phyloP scores from a whole-genome alignment of 371 early-diverging fungal genomes.

The Mortierella sp. region DNA sequence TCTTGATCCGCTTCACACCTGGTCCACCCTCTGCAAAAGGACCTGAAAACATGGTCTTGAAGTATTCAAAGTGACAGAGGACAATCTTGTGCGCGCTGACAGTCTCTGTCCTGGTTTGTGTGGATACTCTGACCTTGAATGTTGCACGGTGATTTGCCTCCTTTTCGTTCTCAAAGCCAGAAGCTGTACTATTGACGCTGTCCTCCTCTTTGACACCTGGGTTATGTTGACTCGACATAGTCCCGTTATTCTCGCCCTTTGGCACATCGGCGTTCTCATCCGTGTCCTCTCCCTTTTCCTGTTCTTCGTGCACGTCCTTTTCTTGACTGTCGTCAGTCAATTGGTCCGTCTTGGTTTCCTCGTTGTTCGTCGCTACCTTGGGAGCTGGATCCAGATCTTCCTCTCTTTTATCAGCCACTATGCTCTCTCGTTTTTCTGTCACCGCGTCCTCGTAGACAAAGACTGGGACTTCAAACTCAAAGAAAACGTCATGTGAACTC shows the following conservation, averaged over 20 bases:
- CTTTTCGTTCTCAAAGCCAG: no score
- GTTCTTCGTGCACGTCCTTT: neutral
- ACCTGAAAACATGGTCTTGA: slow-evolving; percentile 37
- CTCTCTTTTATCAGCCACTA: no score
- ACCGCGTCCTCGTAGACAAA: neutral
- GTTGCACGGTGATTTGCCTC: no score
- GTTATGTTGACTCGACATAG: neutral
- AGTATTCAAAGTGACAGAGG: slow-evolving; percentile 29
- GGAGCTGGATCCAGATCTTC: no score
- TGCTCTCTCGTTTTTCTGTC: neutral
- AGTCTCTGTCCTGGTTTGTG: neutral
- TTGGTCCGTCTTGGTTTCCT: neutral
- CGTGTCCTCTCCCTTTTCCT: neutral
- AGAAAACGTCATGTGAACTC: slow-evolving; percentile 26
- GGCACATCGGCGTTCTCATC: no score
- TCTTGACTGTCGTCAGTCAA: neutral
- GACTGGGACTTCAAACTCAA: slow-evolving; percentile 17
- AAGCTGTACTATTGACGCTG: no score
- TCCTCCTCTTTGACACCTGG: neutral
- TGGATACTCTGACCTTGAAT: neutral
- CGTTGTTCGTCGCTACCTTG: neutral
- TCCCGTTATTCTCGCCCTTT: neutral
- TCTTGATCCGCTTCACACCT: slow-evolving; percentile 20
- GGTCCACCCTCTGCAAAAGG: slow-evolving; percentile 32
- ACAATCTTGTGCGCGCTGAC: slow-evolving; percentile 32